A percentile compares a stretch with the other conserved stretches of the same genome.
These are phyloP conservation scores for Epichloe festucae DNA, from an alignment of 2,329 filamentous ascomycete genomes.

Conservation along the genomic window DNA sequence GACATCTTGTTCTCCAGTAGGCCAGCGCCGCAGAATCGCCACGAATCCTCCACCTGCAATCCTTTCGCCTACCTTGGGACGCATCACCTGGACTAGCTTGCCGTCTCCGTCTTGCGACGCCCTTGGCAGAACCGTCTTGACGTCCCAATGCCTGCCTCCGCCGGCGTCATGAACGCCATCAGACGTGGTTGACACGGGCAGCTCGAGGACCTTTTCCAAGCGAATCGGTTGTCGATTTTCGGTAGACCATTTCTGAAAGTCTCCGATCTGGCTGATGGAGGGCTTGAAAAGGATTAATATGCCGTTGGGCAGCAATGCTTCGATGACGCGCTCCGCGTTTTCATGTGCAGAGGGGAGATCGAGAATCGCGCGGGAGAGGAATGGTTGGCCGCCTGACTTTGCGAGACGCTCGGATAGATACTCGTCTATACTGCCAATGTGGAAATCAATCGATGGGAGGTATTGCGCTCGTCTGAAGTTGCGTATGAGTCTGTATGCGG, in stretches of 20 bases:
- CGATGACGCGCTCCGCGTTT: slow-evolving; percentile 30
- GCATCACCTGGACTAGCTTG: slow-evolving; percentile 24
- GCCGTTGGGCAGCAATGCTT: slow-evolving; percentile 51
- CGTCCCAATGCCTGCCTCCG: slow-evolving; percentile 50
- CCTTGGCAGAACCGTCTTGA: slow-evolving; percentile 33
- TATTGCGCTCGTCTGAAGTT: slow-evolving; percentile 62
- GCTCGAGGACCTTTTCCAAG: slow-evolving; percentile 47
- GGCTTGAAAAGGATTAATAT: slow-evolving; percentile 60
- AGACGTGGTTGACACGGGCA: slow-evolving; percentile 28
- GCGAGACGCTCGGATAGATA: slow-evolving; percentile 45
- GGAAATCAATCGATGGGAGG: slow-evolving; percentile 57
- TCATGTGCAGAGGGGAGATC: slow-evolving; percentile 56
- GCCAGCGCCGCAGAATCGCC: slow-evolving; percentile 24
- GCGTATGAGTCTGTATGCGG: slow-evolving; percentile 51
- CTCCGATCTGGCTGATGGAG: slow-evolving; percentile 63
- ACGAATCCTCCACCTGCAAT: slow-evolving; percentile 29
- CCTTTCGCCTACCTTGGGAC: slow-evolving; percentile 28
- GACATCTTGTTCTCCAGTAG: slow-evolving; percentile 7
- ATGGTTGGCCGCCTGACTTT: slow-evolving; percentile 34
- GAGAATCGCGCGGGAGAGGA: slow-evolving; percentile 58
- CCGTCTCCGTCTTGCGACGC: slow-evolving; percentile 9
- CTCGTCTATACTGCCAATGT: slow-evolving; percentile 50
- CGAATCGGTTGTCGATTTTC: slow-evolving; percentile 38
- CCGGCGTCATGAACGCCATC: slow-evolving; percentile 32
- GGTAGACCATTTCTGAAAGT: slow-evolving; percentile 38